Conservation (phyloP, 2,329 filamentous ascomycete species). For the Paracoccidioides brasiliensis region DNA sequence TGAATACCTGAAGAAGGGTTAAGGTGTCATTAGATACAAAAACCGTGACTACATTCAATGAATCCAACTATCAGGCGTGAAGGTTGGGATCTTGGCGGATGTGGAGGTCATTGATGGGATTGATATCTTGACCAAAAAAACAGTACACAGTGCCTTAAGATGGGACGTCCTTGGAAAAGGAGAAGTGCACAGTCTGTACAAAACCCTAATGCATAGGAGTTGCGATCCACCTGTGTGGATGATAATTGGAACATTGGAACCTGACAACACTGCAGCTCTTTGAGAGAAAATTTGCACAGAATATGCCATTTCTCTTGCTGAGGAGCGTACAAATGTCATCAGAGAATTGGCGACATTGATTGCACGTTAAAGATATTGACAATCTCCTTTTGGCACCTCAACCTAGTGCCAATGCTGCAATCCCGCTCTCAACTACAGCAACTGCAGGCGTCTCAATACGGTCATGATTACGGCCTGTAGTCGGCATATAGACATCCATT, state of each 20-base stretch:
- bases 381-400: neutral
- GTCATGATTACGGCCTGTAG: too few species aligned
- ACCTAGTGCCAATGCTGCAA: too few species aligned
- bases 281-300: neutral
- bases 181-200: neutral
- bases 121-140: neutral
- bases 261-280: neutral
- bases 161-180: neutral
- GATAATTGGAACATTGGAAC: neutral
- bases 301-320: neutral
- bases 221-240: neutral
- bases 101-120: neutral
- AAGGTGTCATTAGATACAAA: neutral
- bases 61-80: neutral
- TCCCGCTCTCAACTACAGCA: too few species aligned
- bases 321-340: neutral
- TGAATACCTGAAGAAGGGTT: neutral
- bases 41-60: neutral
- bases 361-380: neutral
- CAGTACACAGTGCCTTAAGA: neutral
- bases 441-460: too few species aligned
- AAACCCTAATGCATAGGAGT: neutral
- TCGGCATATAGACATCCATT: too few species aligned
- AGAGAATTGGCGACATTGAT: neutral
- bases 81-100: neutral